These are phyloP conservation scores for Pichia sporocuriosa DNA, from an alignment of 805 yeast genomes.

Conservation along the genomic window DNA sequence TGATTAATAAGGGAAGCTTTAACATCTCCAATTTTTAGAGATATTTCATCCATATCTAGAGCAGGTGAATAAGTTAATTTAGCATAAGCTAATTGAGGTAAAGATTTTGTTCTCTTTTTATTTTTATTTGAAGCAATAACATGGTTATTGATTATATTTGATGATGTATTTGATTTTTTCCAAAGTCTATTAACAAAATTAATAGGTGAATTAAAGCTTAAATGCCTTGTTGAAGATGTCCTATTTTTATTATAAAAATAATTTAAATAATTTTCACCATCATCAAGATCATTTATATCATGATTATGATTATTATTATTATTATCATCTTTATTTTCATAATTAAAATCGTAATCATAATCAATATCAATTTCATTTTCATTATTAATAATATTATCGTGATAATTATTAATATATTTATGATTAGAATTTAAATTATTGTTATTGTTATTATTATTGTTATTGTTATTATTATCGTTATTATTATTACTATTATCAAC, in stretches of 20 bases:
- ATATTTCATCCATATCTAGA: slow-evolving; percentile 29
- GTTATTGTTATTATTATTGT: slow-evolving; percentile 4
- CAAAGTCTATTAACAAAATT: slow-evolving; percentile 8
- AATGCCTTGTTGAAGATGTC: slow-evolving; percentile 7
- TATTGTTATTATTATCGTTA: slow-evolving; percentile 1
- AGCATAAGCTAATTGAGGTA: slow-evolving; percentile 48
- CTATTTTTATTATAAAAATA: slow-evolving; percentile 2
- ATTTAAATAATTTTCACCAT: slow-evolving; percentile 3
- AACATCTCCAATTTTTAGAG: slow-evolving; percentile 36
- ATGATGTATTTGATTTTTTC: slow-evolving; percentile 1
- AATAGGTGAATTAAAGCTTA: slow-evolving; percentile 13
- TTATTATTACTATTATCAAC: background rate
- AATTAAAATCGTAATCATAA: background rate
- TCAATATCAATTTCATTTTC: background rate
- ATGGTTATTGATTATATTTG: background rate
- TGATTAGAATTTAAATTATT: too few relatives aligned
- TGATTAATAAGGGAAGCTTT: slow-evolving; percentile 29
- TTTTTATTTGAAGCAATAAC: slow-evolving; percentile 2
- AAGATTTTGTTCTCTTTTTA: slow-evolving; percentile 44
- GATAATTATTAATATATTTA: too few relatives aligned
- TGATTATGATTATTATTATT: slow-evolving; percentile 10
- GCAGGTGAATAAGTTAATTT: slow-evolving; percentile 34
- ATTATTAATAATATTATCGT: background rate
- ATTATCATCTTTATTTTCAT: slow-evolving; percentile 7
- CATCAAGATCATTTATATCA: slow-evolving; percentile 8